phyloP scores from a whole-genome alignment of 352 stramenopile genomes.

The Aphanomyces stellatus region DNA sequence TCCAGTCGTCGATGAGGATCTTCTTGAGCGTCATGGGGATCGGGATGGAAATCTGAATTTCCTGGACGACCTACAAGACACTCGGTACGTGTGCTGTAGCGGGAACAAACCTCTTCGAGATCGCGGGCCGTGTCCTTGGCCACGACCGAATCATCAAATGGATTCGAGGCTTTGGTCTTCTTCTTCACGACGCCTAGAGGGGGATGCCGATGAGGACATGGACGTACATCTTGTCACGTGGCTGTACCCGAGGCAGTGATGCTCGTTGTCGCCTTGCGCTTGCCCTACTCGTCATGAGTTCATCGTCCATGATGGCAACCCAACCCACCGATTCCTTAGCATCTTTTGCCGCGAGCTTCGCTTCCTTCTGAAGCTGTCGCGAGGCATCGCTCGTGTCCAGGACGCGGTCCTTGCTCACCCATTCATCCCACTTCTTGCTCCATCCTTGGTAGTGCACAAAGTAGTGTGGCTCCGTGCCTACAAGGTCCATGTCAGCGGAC shows the following conservation, averaged over 20 bases:
- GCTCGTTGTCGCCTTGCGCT: constrained; percentile 46
- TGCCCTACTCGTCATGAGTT: not conserved
- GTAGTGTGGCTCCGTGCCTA: constrained; percentile 42
- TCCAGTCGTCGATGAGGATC: constrained; percentile 88
- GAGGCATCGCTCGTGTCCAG: constrained; percentile 57
- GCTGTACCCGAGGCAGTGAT: not conserved
- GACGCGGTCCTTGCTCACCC: constrained; percentile 63
- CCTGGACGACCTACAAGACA: constrained; percentile 1
- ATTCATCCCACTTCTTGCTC: constrained; percentile 90
- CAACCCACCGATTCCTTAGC: not conserved
- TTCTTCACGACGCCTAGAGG: constrained; percentile 19
- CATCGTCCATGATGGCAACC: not conserved
- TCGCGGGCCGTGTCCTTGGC: constrained; percentile 56
- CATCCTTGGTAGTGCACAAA: constrained; percentile 89
- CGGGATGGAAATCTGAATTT: constrained; percentile 56
- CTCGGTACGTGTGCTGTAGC: no score
- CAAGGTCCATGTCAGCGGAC: not conserved
- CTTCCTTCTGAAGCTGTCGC: constrained; percentile 44
- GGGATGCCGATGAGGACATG: not conserved
- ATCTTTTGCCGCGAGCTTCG: constrained; percentile 22
- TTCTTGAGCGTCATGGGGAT: constrained; percentile 91
- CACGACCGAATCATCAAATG: constrained; percentile 58
- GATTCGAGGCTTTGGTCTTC: constrained; percentile 53
- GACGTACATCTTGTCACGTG: not conserved
- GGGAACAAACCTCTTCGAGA: constrained; percentile 36